phyloP scores from a whole-genome alignment of 2,329 filamentous ascomycete species.

The Penicillium expansum region DNA sequence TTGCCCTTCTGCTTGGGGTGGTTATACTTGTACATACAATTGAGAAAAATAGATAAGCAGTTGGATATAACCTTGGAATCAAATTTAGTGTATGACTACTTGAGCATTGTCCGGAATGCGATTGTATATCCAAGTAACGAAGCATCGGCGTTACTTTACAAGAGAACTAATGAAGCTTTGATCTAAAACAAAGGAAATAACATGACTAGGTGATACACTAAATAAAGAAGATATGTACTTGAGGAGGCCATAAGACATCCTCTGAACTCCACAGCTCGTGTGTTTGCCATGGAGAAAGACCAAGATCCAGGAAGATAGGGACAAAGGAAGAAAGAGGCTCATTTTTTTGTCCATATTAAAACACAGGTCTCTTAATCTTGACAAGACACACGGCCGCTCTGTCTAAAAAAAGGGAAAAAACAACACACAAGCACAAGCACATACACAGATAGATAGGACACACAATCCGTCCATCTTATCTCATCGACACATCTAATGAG shows the following conservation, averaged over 20 bases:
- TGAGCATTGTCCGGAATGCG: background rate
- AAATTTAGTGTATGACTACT: slow-evolving; percentile 15
- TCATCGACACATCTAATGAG: slow-evolving; percentile 18
- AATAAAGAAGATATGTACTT: slow-evolving; percentile 30
- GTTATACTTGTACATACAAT: slow-evolving; percentile 21
- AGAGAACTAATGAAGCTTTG: background rate
- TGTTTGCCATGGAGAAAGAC: slow-evolving; percentile 10
- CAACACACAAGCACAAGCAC: slow-evolving; percentile 22
- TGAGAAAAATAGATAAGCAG: slow-evolving; percentile 15
- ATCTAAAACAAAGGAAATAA: slow-evolving; percentile 28
- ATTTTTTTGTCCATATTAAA: slow-evolving; percentile 42
- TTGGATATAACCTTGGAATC: slow-evolving; percentile 4
- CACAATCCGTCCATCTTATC: slow-evolving; percentile 20
- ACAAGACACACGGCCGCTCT: slow-evolving; percentile 35
- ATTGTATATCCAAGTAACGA: background rate
- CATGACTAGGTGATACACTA: slow-evolving; percentile 32
- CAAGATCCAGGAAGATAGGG: slow-evolving; percentile 18
- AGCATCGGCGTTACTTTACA: background rate
- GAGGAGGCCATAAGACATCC: slow-evolving; percentile 18
- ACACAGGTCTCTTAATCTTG: slow-evolving; percentile 39
- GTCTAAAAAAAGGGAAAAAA: slow-evolving; percentile 30
- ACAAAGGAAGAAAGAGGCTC: slow-evolving; percentile 31
- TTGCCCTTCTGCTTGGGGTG: background rate
- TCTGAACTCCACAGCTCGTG: slow-evolving; percentile 9
- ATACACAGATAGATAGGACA: slow-evolving; percentile 23